Conservation (phyloP, 2,329 filamentous ascomycete genomes). For the Xenosphaeropsis pyriputrescens region DNA sequence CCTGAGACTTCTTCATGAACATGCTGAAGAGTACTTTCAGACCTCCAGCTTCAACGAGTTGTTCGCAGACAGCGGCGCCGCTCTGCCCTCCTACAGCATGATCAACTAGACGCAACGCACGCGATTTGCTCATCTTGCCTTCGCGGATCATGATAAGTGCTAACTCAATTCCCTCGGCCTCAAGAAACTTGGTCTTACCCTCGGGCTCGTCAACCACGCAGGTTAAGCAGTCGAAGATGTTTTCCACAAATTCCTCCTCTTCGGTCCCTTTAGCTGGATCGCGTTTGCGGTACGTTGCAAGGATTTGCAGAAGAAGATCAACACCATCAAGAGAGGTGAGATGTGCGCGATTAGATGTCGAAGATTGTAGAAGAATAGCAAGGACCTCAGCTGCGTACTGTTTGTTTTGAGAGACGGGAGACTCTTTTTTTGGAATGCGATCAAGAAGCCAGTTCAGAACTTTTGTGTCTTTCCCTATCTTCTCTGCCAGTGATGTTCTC, state of each 20-base stretch:
- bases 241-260: constrained; percentile 91
- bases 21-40: constrained; percentile 74
- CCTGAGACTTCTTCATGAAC: constrained; percentile 66
- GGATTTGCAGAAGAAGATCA: constrained; percentile 67
- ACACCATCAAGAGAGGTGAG: constrained; percentile 56
- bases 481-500: constrained; percentile 50
- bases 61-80: constrained; percentile 53
- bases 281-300: constrained; percentile 70
- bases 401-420: constrained; percentile 70
- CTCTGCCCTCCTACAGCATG: constrained; percentile 52
- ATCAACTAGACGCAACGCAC: constrained; percentile 70
- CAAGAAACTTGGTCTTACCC: constrained; percentile 71
- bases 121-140: constrained; percentile 66
- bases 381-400: constrained; percentile 89
- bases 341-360: constrained; percentile 44
- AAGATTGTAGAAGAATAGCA: constrained; percentile 74
- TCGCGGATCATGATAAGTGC: constrained; percentile 85
- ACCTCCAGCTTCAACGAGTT: constrained; percentile 68
- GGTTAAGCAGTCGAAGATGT: constrained; percentile 76
- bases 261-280: constrained; percentile 77
- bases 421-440: constrained; percentile 57
- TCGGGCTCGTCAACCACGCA: constrained; percentile 61
- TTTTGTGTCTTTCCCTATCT: constrained; percentile 52
- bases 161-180: constrained; percentile 84
- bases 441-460: constrained; percentile 66